A percentile compares a stretch with the other conserved stretches of the same genome.
These are phyloP conservation scores for Musa itinerans DNA, from an alignment of 176 grass and related monocot species.

Conservation along the genomic window DNA sequence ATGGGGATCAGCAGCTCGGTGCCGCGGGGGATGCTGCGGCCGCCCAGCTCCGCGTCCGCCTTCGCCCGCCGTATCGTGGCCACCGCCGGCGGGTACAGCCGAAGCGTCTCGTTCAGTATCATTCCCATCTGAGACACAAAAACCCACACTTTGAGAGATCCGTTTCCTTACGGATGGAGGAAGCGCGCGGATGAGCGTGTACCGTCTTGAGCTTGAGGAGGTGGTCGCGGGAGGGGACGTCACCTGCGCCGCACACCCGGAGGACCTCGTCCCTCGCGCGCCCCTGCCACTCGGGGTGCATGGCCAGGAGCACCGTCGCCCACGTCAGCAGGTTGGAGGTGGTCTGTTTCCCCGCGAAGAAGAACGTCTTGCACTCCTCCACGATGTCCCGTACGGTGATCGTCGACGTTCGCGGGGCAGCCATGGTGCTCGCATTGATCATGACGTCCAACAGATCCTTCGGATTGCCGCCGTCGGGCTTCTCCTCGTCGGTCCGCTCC, in stretches of 20 bases:
- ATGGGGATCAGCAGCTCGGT: conserved; percentile 92
- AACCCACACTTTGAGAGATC: background rate
- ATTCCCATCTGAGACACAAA: conserved; percentile 48
- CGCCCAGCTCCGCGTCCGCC: conserved; percentile 64
- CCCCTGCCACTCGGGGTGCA: conserved; percentile 93
- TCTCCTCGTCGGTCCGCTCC: conserved; percentile 32
- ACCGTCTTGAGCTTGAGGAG: conserved; percentile 84
- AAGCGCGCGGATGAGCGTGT: conserved; percentile 7
- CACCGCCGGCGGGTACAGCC: conserved; percentile 92
- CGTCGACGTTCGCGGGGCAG: conserved; percentile 61
- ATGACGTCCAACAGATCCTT: conserved; percentile 79
- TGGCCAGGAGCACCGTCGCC: conserved; percentile 72
- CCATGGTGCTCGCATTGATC: conserved; percentile 43
- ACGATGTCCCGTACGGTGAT: conserved; percentile 72
- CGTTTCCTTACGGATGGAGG: conserved; percentile 5
- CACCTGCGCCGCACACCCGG: conserved; percentile 53
- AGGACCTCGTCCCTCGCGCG: conserved; percentile 71
- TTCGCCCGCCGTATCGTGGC: conserved; percentile 82
- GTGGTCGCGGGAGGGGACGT: conserved; percentile 66
- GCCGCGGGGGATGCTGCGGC: conserved; percentile 45
- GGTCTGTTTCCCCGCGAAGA: conserved; percentile 93
- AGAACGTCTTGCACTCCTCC: conserved; percentile 99
- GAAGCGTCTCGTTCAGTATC: conserved; percentile 90
- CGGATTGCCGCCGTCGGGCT: conserved; percentile 25
- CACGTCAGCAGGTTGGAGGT: conserved; percentile 93